These are phyloP conservation scores for Brassica balearica DNA, from an alignment of 441 rosid genomes.

Conservation along the genomic window DNA sequence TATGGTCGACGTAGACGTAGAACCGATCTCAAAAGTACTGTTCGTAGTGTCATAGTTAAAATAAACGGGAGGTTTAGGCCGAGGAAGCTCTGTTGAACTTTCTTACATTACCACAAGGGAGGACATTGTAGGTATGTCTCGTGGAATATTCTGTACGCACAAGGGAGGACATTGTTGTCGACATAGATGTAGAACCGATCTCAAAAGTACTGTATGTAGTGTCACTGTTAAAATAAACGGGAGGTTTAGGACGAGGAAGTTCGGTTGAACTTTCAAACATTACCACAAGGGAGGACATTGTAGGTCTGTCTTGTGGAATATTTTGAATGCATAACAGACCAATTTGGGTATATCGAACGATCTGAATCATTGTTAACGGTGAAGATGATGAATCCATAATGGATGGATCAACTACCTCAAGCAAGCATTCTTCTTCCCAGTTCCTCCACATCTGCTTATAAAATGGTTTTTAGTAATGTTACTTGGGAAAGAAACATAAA, in stretches of 20 bases:
- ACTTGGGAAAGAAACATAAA: not conserved
- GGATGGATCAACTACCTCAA: slow-evolving; percentile 54
- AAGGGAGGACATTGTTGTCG: slow-evolving; percentile 27
- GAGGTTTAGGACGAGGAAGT: slow-evolving; percentile 64
- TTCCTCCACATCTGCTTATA: slow-evolving; percentile 60
- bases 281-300: slow-evolving; percentile 57
- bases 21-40: not conserved
- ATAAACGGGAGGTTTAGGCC: slow-evolving; percentile 62
- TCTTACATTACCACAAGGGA: slow-evolving; percentile 59
- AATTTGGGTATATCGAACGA: slow-evolving; percentile 61
- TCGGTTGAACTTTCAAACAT: slow-evolving; percentile 62
- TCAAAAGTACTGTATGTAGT: not conserved
- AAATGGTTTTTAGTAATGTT: not conserved
- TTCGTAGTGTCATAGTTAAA: not conserved
- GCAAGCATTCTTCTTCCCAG: slow-evolving; percentile 60
- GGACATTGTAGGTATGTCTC: slow-evolving; percentile 65
- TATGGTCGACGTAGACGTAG: not conserved
- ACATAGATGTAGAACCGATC: not conserved
- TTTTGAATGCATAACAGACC: slow-evolving; percentile 71
- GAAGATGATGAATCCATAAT: slow-evolving; percentile 40
- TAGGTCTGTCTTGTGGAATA: slow-evolving; percentile 64
- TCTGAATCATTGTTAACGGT: slow-evolving; percentile 43
- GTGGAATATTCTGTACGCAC: slow-evolving; percentile 67
- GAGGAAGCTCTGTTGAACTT: slow-evolving; percentile 57
- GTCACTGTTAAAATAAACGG: slow-evolving; percentile 36